phyloP scores from a whole-genome alignment of 352 stramenopile species.

The Globisporangium iwayamae region DNA sequence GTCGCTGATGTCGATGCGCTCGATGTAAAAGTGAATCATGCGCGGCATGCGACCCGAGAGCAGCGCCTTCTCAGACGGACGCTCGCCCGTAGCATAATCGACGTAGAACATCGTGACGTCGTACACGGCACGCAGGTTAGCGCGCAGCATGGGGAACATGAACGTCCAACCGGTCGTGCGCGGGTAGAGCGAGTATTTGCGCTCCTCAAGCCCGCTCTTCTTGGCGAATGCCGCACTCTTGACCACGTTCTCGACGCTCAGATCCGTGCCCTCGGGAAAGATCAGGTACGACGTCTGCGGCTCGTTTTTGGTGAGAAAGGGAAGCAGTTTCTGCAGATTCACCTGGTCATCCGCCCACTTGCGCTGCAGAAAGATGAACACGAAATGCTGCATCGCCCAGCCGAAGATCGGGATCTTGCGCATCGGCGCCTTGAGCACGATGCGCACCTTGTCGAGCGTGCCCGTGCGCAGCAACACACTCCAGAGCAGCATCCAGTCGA shows the following conservation, averaged over 20 bases:
- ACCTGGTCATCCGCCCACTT: conserved; percentile 58
- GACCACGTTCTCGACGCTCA: conserved; percentile 56
- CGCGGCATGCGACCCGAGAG: conserved; percentile 54
- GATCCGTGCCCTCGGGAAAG: conserved; percentile 81
- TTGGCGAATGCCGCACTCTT: conserved; percentile 62
- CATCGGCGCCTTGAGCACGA: conserved; percentile 77
- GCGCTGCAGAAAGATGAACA: conserved; percentile 81
- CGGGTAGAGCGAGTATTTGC: conserved; percentile 72
- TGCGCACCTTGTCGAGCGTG: conserved; percentile 53
- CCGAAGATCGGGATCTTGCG: conserved; percentile 73
- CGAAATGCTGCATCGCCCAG: conserved; percentile 85
- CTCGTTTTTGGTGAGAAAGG: conserved; percentile 46
- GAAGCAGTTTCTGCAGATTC: conserved; percentile 48
- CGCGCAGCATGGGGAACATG: conserved; percentile 60
- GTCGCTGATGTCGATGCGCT: conserved; percentile 44
- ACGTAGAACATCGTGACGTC: conserved; percentile 84
- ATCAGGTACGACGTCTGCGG: conserved; percentile 66
- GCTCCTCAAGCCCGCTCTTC: conserved; percentile 37
- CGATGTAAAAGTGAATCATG: conserved; percentile 70
- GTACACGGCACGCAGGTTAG: conserved; percentile 66
- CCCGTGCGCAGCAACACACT: conserved; percentile 51
- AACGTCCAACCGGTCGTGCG: conserved; percentile 74
- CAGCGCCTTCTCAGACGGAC: conserved; percentile 62
- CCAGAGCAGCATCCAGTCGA: conserved; percentile 87
- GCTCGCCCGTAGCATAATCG: conserved; percentile 54